Evolutionary conservation across 345 rosid genomes (phyloP).

Genomic region (Rhizophora mangle): DNA sequence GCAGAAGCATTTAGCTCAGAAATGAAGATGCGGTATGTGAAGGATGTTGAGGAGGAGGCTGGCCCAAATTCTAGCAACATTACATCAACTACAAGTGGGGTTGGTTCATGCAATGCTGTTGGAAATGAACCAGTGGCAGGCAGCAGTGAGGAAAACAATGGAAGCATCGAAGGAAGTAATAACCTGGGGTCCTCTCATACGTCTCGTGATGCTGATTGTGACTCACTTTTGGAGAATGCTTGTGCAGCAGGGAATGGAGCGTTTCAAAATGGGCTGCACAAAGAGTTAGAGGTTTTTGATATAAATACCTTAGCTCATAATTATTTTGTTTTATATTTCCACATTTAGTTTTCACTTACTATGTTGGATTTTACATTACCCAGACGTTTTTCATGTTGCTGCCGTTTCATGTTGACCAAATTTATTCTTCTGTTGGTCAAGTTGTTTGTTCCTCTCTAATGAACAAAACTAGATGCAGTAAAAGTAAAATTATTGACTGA

Average conservation of each 20-base stretch:
- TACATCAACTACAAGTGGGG: constrained; percentile 26
- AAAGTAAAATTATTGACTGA: no score
- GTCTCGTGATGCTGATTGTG: constrained; percentile 46
- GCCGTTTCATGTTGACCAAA: no score
- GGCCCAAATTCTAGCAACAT: constrained; percentile 32
- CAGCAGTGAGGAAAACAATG: constrained; percentile 39
- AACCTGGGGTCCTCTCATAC: constrained; percentile 31
- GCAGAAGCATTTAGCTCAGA: constrained; percentile 3
- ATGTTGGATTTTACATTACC: no score
- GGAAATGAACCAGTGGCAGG: constrained; percentile 37
- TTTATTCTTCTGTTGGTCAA: no score
- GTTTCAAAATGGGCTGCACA: constrained; percentile 25
- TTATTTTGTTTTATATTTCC: neutral
- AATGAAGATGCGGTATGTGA: constrained; percentile 3
- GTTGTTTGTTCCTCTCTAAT: no score
- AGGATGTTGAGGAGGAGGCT: constrained; percentile 13
- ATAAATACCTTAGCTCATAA: constrained; percentile 22
- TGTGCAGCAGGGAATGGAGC: constrained; percentile 18
- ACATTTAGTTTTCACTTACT: neutral
- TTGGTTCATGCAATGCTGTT: constrained; percentile 33
- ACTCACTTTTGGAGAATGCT: constrained; percentile 28
- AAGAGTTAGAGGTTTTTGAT: constrained; percentile 51
- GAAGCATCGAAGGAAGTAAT: constrained; percentile 41
- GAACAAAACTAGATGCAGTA: no score
- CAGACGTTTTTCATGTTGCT: no score